phyloP scores from a whole-genome alignment of 495 filamentous ascomycete genomes.

The Hyaloscypha bicolor region DNA sequence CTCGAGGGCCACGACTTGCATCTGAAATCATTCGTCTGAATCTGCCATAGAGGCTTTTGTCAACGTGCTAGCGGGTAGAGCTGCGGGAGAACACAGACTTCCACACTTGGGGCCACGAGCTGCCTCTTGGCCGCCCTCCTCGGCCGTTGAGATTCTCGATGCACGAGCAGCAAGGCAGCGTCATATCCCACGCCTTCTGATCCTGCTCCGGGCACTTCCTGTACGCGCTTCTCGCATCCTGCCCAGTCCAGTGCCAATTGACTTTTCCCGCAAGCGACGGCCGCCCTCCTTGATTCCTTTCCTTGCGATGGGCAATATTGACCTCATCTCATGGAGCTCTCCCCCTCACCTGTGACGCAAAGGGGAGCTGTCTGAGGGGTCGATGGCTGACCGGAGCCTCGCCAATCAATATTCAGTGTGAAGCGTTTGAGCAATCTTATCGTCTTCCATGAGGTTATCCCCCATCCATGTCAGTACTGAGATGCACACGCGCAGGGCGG shows the following conservation, averaged over 20 bases:
- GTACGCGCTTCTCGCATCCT: background rate
- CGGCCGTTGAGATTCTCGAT: background rate
- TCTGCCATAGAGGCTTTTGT: background rate
- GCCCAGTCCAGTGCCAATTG: background rate
- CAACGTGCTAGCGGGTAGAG: background rate
- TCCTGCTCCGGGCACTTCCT: background rate
- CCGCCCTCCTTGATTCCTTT: background rate
- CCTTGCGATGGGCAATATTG: background rate
- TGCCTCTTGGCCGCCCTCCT: background rate
- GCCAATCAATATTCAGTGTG: background rate
- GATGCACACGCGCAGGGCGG: background rate
- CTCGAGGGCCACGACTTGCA: background rate
- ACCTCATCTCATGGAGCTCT: slow-evolving; percentile 2
- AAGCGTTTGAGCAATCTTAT: slow-evolving; percentile 5
- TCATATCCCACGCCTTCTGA: background rate
- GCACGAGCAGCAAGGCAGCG: background rate
- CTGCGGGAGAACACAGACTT: slow-evolving; percentile 6
- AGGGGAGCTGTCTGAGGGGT: background rate
- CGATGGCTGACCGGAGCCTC: background rate
- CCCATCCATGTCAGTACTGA: slow-evolving; percentile 3
- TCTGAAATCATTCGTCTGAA: background rate
- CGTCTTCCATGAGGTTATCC: slow-evolving; percentile 7
- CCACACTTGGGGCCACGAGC: background rate
- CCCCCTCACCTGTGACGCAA: slow-evolving; percentile 2
- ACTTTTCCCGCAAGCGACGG: slow-evolving; percentile 1